Base-by-base conservation (phyloP, 1,284 basidiomycete genomes). In the Paramarasmius palmivorus region DNA sequence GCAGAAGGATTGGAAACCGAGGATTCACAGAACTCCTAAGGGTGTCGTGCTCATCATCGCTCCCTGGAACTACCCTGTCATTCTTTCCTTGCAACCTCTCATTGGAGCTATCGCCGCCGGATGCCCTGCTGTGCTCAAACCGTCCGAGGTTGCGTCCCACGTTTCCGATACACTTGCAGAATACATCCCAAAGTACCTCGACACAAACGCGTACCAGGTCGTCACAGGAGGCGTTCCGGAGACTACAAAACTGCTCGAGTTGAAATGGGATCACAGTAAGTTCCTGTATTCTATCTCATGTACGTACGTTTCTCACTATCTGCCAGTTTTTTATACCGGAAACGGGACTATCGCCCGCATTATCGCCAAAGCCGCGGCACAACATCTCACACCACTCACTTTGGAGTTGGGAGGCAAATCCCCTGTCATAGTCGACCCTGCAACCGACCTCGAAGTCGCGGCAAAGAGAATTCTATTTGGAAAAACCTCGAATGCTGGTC, bases 301-400 rank as follows among this genome's bases (percentile, higher is more conserved):
- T 25, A n/a, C n/a, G n/a, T n/a, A n/a, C 15, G 22, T 15, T 9
- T n/a, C 32, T 22, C 25, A 42, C 26, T 15, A 23, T 36, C 29
- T 34, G 14, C 39, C 20, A 61, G 60, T 77, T 58, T 68, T 72
- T 58, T 82, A 79, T 65, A 79, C 77, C 0, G 83, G 82, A 8
- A 77, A 76, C 56, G 71, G 68, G 9, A 65, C 63, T 12, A 79
- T 90, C 22, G 89, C 81, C 2, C 78, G 82, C 50, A 82, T 90
- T 60, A 78, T 91, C 34, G 77, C 87, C 1, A 69, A 75, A 1
- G 88, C 88, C 1, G 88, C 88, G 0, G 85, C 86, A 10, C 83
- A 86, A 66, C 81, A 86, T 59, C 75, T 90, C n/a, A 89, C 87
- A 2, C 86, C 89, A 1, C 70, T 83, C 37, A 86, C 88, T 0